Base-by-base conservation (phyloP, 345 rosid genomes). In the Populus tremula region DNA sequence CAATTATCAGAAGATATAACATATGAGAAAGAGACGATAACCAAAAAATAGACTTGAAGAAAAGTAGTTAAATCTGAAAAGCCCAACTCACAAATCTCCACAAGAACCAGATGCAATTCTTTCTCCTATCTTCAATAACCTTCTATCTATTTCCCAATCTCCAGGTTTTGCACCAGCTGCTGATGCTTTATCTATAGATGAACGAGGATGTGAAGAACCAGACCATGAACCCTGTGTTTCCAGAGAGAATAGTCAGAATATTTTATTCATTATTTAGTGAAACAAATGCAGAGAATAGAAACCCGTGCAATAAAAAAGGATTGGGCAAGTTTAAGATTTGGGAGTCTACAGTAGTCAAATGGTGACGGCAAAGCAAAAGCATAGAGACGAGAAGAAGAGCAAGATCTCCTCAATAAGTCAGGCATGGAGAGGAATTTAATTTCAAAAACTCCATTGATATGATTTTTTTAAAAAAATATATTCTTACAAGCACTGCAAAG, bases 41-140 rank as follows among this genome's bases (percentile, higher is more conserved):
- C 27, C 25, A 54, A 67, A 76, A 21, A 16, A 10, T 77, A 39
- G 7, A 21, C 70, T 18, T 18, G 29, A 64, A 59, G 68, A 80
- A 62, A 70, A 72, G 67, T 16, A 78, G 49, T 70, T 43, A 62
- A 76, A 23, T 80, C 56, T 13, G 54, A 59, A 71, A 25, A 49
- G 39, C 70, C 45, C 41, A 80, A 82, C 92, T 89, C 70, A 91
- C 96, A 91, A 68, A 80, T 91, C 94, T 73, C 93, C 96, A 84
- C 88, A 87, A 73, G 91, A 89, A 64, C 93, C 93, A 82, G 87
- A 86, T 18, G 87, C 91, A 82, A 91, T 89, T 84, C 79, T 87
- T 72, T 88, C 92, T 81, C 90, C 92, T 39, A 81, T 85, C 81
- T 87, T 88, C 77, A 91, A 77, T 67, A 90, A 75, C 80, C 84